Evolutionary conservation across 2,329 filamentous ascomycete genomes (phyloP), one percentile per base, ranked within the genome.

Genomic region (Triangularia setosa): DNA sequence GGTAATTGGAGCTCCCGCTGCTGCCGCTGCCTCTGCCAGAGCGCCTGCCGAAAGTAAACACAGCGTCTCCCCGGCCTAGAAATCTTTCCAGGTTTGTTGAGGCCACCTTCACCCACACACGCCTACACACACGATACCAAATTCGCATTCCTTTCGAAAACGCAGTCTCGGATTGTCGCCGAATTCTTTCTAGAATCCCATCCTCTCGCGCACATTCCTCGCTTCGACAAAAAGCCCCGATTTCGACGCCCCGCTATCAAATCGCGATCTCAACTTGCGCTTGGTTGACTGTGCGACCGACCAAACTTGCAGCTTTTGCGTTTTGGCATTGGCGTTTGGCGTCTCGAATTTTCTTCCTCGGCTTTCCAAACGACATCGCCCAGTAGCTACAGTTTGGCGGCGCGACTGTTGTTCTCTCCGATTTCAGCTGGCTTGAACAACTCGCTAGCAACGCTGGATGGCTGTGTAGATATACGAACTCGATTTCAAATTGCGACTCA

Each of bases 391-490:
- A 18, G 16, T 44, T 18, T 44, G 35, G 35, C 35, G 18, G 8
- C 16, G 16, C 35, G 35, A 44, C 35, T 44, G n/a, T 16, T 44
- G n/a, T 44, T 44, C 1, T 44, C 35, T 44, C 8, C 16, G 35
- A 44, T 44, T 18, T 44, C 35, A 44, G 35, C 40, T 48, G n/a
- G 64, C 62, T 66, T 73, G 62, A 12, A 75, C 71, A 73, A 74
- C 70, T 40, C n/a, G 5, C 40, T 74, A 61, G 73, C 73, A 70
- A 73, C 71, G 66, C 60, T 65, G 62, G 40, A 79, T 77, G 76
- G 72, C 73, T 69, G 66, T 70, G 71, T 69, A 63, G 70, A 76
- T 70, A 79, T 76, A 78, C 74, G 75, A 71, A 5, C 67, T 75
- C 74, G 70, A 72, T 63, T 72, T 73, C 65, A 61, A 54, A 70